Conservation (phyloP, 352 stramenopile genomes). For the Pythium aquatile region DNA sequence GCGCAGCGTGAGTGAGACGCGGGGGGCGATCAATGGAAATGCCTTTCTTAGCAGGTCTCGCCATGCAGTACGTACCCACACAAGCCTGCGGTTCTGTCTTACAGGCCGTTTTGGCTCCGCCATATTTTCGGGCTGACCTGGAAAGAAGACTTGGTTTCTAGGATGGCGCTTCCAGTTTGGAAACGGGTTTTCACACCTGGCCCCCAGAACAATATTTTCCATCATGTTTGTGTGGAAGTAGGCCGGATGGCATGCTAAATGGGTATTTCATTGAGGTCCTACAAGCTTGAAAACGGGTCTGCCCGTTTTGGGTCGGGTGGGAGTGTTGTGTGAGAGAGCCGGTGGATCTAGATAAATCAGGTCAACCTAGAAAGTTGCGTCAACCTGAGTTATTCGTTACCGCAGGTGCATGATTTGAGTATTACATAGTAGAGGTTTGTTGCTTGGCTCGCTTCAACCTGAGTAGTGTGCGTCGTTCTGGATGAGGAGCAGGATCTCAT, state of each 20-base stretch:
- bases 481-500: slow-evolving; percentile 62
- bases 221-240: background rate
- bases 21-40: slow-evolving; percentile 1
- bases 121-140: slow-evolving; percentile 26
- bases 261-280: background rate
- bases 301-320: background rate
- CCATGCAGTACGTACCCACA: slow-evolving; percentile 1
- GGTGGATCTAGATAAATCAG: slow-evolving; percentile 27
- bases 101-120: background rate
- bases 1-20: slow-evolving; percentile 1
- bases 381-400: slow-evolving; percentile 18
- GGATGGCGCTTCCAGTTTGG: slow-evolving; percentile 1
- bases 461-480: slow-evolving; percentile 64
- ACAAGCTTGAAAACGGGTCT: background rate
- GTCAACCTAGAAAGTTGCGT: slow-evolving; percentile 12
- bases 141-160: slow-evolving; percentile 3
- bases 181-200: background rate
- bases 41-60: slow-evolving; percentile 14
- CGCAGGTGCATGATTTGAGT: slow-evolving; percentile 2
- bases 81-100: background rate
- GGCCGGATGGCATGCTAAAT: slow-evolving; percentile 13
- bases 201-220: too few relatives aligned
- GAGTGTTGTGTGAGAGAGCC: background rate
- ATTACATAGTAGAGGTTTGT: slow-evolving; percentile 19
- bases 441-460: slow-evolving; percentile 5